A percentile compares a stretch with the other conserved stretches of the same genome.
These are phyloP conservation scores for Polytrichum commune DNA, from an alignment of 225 moss, liverwort and hornwort genomes.

Conservation along the genomic window DNA sequence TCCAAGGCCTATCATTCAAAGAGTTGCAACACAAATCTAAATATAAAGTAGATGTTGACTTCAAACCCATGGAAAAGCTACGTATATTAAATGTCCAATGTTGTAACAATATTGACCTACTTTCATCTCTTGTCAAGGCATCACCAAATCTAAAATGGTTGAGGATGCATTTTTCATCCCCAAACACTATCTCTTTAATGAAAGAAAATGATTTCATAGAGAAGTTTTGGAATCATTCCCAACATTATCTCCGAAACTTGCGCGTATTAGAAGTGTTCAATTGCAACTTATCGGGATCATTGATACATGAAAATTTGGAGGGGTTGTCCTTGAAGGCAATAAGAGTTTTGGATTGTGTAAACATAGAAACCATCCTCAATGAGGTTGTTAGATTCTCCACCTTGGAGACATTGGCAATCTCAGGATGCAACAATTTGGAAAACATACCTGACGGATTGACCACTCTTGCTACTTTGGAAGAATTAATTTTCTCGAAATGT, in stretches of 20 bases:
- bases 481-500: no score
- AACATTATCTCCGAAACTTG: not conserved
- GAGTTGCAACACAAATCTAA: not conserved
- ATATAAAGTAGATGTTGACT: not conserved
- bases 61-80: not conserved
- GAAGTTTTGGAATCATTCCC: not conserved
- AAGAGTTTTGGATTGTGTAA: accelerated
- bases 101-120: not conserved
- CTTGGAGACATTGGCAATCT: not conserved
- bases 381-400: not conserved
- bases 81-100: not conserved
- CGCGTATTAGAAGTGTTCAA: not conserved
- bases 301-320: not conserved
- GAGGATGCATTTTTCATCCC: not conserved
- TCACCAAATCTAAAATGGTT: not conserved
- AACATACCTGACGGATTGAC: not conserved
- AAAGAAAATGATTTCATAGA: not conserved
- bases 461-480: no score
- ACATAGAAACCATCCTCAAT: not conserved
- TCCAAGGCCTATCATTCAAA: not conserved
- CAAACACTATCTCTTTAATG: not conserved
- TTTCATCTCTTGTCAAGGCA: not conserved
- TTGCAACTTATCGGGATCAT: not conserved
- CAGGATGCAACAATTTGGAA: not conserved
- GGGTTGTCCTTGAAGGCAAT: not conserved